These are phyloP conservation scores for Colletotrichum tofieldiae DNA, from an alignment of 2,329 filamentous ascomycete species.

Conservation along the genomic window DNA sequence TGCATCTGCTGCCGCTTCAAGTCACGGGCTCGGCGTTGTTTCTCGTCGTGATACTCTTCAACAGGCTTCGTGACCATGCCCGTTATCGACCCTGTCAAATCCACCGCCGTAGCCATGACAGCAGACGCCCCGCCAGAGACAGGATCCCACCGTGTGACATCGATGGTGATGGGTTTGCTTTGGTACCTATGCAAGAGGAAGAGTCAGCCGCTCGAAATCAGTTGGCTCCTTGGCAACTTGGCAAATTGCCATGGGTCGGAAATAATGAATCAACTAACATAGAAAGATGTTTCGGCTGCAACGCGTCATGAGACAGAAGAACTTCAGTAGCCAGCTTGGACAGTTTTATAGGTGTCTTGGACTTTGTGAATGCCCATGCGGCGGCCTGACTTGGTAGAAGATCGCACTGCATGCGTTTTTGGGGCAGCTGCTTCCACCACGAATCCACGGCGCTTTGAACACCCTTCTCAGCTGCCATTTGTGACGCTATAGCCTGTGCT, in stretches of 20 bases:
- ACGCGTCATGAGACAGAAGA: neutral
- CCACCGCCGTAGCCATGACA: slow-evolving; percentile 31
- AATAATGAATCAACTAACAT: neutral
- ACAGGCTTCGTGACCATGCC: slow-evolving; percentile 39
- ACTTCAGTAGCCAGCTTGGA: slow-evolving; percentile 26
- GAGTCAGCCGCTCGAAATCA: neutral
- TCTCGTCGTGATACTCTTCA: slow-evolving; percentile 19
- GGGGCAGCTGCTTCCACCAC: slow-evolving; percentile 15
- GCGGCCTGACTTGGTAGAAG: slow-evolving; percentile 23
- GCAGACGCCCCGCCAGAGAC: slow-evolving; percentile 47
- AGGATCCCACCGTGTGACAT: slow-evolving; percentile 51
- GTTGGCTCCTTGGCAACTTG: neutral
- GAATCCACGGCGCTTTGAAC: slow-evolving; percentile 61
- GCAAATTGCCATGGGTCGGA: neutral
- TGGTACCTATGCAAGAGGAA: slow-evolving; percentile 5
- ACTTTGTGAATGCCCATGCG: slow-evolving; percentile 47
- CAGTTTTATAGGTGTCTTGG: slow-evolving; percentile 47
- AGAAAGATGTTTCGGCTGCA: slow-evolving; percentile 11
- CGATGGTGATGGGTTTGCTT: slow-evolving; percentile 48
- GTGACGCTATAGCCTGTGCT: slow-evolving; percentile 10
- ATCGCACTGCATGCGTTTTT: slow-evolving; percentile 21
- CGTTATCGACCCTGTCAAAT: slow-evolving; percentile 35
- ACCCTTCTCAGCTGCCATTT: slow-evolving; percentile 20
- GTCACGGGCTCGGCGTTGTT: slow-evolving; percentile 1
- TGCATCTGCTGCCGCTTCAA: neutral